These are phyloP conservation scores for Sporisorium reilianum DNA, from an alignment of 1,284 basidiomycete species.

Conservation along the genomic window DNA sequence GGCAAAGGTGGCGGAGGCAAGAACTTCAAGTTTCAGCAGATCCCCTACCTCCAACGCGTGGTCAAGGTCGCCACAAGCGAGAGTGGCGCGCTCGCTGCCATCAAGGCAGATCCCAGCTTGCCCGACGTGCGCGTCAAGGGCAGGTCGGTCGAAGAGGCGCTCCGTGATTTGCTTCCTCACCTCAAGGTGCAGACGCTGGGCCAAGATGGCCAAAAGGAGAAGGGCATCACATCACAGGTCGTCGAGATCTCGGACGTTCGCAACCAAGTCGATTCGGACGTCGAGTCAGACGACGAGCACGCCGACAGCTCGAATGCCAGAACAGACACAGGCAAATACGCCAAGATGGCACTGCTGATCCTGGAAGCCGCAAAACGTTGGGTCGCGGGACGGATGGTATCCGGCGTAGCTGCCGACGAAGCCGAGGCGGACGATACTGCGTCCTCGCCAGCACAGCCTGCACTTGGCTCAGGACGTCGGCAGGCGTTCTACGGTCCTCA, in stretches of 20 bases:
- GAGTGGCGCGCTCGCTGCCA: slow-evolving; percentile 87
- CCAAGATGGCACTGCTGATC: slow-evolving; percentile 67
- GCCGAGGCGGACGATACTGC: neutral
- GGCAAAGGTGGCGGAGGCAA: slow-evolving; percentile 44
- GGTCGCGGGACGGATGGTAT: slow-evolving; percentile 64
- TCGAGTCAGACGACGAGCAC: slow-evolving; percentile 64
- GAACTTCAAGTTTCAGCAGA: slow-evolving; percentile 77
- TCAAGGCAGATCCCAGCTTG: slow-evolving; percentile 80
- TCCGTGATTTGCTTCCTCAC: slow-evolving; percentile 71
- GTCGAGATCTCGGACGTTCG: slow-evolving; percentile 42
- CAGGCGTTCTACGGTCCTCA: slow-evolving; percentile 49
- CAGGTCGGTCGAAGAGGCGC: slow-evolving; percentile 77
- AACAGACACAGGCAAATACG: slow-evolving; percentile 30
- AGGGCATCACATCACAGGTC: slow-evolving; percentile 52
- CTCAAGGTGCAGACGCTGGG: slow-evolving; percentile 52
- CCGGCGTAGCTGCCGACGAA: slow-evolving; percentile 52
- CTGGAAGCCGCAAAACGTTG: slow-evolving; percentile 71
- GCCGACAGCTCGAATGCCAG: neutral
- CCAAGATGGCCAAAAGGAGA: slow-evolving; percentile 35
- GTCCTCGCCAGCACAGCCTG: neutral
- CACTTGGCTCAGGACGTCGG: slow-evolving; percentile 12
- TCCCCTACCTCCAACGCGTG: slow-evolving; percentile 86
- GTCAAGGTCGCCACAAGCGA: slow-evolving; percentile 86
- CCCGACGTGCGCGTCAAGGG: slow-evolving; percentile 76
- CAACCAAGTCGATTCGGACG: slow-evolving; percentile 68